Conservation (phyloP, 805 yeast genomes). For the Candida tibetensis region DNA sequence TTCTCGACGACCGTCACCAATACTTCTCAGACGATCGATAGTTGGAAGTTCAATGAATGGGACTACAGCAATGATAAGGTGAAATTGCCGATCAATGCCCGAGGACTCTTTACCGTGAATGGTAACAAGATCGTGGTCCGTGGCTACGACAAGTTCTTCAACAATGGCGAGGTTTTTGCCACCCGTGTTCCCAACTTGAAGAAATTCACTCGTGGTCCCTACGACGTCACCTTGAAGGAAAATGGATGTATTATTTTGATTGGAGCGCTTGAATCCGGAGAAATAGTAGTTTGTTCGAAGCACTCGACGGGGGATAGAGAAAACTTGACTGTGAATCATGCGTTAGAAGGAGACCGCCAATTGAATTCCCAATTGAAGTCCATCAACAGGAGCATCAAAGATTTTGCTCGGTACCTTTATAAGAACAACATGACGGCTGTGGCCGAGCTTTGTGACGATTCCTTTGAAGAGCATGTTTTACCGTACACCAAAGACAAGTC, state of each 20-base stretch:
- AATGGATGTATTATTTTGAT: constrained; percentile 91
- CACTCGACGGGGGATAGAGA: constrained; percentile 75
- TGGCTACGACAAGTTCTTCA: constrained; percentile 95
- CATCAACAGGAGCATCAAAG: constrained; percentile 37
- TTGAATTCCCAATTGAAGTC: constrained; percentile 51
- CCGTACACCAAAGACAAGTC: constrained; percentile 63
- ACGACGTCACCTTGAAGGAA: constrained; percentile 76
- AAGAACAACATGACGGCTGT: constrained; percentile 71
- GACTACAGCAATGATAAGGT: constrained; percentile 64
- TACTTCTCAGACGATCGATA: constrained; percentile 11
- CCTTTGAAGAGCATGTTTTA: constrained; percentile 89
- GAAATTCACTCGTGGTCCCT: constrained; percentile 66
- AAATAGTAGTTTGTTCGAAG: constrained; percentile 83
- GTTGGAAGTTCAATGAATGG: constrained; percentile 90
- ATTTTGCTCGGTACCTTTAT: constrained; percentile 57
- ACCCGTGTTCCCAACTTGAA: constrained; percentile 52
- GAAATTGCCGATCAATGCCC: constrained; percentile 65
- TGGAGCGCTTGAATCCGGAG: constrained; percentile 72
- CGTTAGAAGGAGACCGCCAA: constrained; percentile 63
- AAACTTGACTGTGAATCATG: constrained; percentile 63
- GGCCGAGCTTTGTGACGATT: constrained; percentile 89
- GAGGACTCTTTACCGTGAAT: constrained; percentile 71
- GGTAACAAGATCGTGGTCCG: constrained; percentile 58
- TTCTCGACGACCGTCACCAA: constrained; percentile 11
- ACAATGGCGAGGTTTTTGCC: constrained; percentile 57